A percentile compares a stretch with the other conserved stretches of the same genome.
phyloP scores from a whole-genome alignment of 179 eudicot genomes.

The Silene coronaria region DNA sequence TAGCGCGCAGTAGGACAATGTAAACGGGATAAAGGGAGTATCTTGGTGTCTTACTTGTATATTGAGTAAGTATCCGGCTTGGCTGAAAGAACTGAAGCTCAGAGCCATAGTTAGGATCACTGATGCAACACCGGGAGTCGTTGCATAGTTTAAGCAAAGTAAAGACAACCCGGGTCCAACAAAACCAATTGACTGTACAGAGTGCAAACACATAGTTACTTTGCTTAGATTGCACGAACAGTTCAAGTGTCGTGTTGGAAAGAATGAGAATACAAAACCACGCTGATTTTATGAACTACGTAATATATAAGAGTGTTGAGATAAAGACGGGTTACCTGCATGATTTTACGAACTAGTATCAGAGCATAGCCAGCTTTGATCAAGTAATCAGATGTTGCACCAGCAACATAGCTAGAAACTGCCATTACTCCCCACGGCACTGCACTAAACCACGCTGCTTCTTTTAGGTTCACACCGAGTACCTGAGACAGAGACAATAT shows the following conservation, averaged over 20 bases:
- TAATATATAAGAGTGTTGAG: background rate
- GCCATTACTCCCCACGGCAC: conserved; percentile 98
- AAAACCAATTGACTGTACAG: conserved; percentile 70
- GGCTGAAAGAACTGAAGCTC: conserved; percentile 82
- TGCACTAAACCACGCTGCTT: conserved; percentile 99
- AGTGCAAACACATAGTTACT: background rate
- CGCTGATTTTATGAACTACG: no score
- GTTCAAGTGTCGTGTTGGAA: no score
- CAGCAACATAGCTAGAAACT: conserved; percentile 71
- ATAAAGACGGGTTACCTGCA: conserved; percentile 58
- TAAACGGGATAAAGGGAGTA: background rate
- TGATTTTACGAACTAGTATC: conserved; percentile 63
- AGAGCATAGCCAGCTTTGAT: conserved; percentile 56
- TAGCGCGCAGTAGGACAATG: background rate
- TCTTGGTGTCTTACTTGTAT: conserved; percentile 48
- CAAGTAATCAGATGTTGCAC: conserved; percentile 63
- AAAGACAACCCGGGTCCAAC: conserved; percentile 81
- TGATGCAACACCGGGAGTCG: conserved; percentile 60
- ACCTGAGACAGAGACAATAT: conserved; percentile 36
- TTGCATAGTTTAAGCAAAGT: conserved; percentile 67
- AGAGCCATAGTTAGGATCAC: conserved; percentile 59
- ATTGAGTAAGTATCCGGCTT: conserved; percentile 90
- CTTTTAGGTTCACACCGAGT: conserved; percentile 66
- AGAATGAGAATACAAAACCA: no score
- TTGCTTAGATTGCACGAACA: background rate